These are phyloP conservation scores for Picochlorum sp. DNA, from an alignment of 139 green algal species.

Conservation along the genomic window DNA sequence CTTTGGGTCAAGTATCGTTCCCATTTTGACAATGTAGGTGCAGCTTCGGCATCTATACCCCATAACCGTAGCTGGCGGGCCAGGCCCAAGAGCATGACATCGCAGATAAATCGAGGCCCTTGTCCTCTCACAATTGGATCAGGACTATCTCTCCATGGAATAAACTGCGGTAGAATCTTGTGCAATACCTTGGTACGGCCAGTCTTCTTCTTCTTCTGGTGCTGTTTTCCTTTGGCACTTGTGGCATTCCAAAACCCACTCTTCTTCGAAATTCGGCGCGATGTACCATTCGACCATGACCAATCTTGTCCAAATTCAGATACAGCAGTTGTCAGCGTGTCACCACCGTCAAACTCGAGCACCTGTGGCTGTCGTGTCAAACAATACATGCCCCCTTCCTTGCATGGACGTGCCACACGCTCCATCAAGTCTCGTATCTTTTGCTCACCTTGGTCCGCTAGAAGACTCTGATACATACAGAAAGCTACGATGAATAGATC, in stretches of 20 bases:
- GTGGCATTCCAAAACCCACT: too few species aligned
- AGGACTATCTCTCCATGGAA: conserved; percentile 24
- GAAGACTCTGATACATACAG: not conserved
- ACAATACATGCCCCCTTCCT: too few species aligned
- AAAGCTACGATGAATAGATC: conserved; percentile 16
- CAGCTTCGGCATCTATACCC: conserved; percentile 35
- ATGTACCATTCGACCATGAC: too few species aligned
- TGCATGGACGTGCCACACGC: too few species aligned
- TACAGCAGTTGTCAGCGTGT: too few species aligned
- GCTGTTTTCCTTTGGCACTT: too few species aligned
- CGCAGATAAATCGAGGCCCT: conserved; percentile 33
- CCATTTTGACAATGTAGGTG: conserved; percentile 1
- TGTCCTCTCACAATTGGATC: not conserved
- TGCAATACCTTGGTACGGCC: not conserved
- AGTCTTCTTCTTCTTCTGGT: conserved; percentile 4
- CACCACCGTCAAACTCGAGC: too few species aligned
- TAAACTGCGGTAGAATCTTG: not conserved
- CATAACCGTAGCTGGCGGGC: conserved; percentile 44
- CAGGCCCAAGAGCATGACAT: conserved; percentile 42
- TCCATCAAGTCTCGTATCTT: too few species aligned
- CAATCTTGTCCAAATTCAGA: too few species aligned
- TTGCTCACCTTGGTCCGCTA: too few species aligned
- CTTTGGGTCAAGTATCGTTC: conserved; percentile 11
- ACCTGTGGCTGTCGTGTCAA: too few species aligned
- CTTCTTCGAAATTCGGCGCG: too few species aligned